Base-by-base conservation (phyloP, 306 rosid species). In the Lathyrus aphaca region DNA sequence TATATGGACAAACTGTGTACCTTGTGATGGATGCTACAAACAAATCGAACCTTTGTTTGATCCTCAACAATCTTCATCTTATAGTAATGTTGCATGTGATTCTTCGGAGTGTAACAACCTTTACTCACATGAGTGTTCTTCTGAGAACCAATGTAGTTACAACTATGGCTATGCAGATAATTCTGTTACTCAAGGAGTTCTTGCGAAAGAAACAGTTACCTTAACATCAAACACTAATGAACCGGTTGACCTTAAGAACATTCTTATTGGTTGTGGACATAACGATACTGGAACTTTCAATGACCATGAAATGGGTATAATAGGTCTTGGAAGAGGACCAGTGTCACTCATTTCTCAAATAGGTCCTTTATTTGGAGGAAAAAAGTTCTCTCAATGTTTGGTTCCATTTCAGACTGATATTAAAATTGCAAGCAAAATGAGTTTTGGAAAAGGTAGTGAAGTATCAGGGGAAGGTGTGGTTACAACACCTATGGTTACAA, bases 231-330 rank as follows among this genome's bases (percentile, higher is more conserved):
- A 16, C 1, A 27, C 69, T 19, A 65, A 73, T 3, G 7, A 61
- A 37, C 12, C 42, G 0, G n/a, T 74, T 56, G 37, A 67, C 11
- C 35, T 74, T 6, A 1, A 50, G 5, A 29, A 68, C 9, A 51
- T 81, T 64, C 7, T 67, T 57, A 77, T 82, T 18, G 89, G 87
- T 1, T 80, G 87, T 53, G 85, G 86, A 11, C 81, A 79, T 8
- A 74, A 80, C 10, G 49, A 82, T 44, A 77, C 67, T 0, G 82
- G 83, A 6, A 30, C 6, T 13, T 63, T 63, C 29, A 63, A 63
- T 13, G 68, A 63, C 3, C 68, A 63, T 21, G 68, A 63, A 16
- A 63, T 63, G 68, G 68, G 68, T 11, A 6, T 40, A 19, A 40
- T 63, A 6, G 68, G 68, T 40, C 51, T 63, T 17, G 51, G 37